Base-by-base conservation (phyloP, 305 asterid species). In the Fraxinus sp. region DNA sequence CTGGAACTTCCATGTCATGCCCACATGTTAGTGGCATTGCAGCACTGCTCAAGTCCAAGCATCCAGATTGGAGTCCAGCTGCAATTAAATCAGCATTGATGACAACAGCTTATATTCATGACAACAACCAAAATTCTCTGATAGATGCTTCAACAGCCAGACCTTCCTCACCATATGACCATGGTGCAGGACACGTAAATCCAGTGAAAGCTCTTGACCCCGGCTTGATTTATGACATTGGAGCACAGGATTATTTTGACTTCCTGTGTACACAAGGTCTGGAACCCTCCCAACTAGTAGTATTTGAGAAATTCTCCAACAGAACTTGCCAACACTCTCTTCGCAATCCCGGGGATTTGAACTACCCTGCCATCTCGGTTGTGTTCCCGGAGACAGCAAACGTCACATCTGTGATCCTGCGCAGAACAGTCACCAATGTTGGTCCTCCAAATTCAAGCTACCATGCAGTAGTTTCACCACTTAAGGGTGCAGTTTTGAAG, bases 1-100 rank as follows among this genome's bases (percentile, higher is more conserved):
- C 99, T 0, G 98, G 99, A 16, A 95, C 98, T 1, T 95, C 99
- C 44, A 95, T 95, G 98, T 94, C 99, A 0, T 95, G 98, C 82
- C 99, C 99, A 0, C 99, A 95, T 44, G 95, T 95, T 0, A 95
- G 99, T 46, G 98, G 99, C 14, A 77, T 94, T 18, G 99, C 99
- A 0, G 98, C 99, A 1, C 9, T 94, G 80, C 90, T 95, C 70
- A 95, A 94, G 80, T 92, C 98, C 3, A 87, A 88, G 33, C 98
- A 90, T 37, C 97, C 95, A 0, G 90, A 91, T 14, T 95, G 98
- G 99, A 90, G 96, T 71, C 97, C 98, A 0, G 97, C 98, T 0
- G 97, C 97, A 0, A 93, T 95, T 26, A 95, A 94, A 80, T 95
- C 99, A 0, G 97, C 99, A 0, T 73, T 95, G 7, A 95, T 95